These are phyloP conservation scores for Rhynchosporium secalis DNA, from an alignment of 2,329 filamentous ascomycete genomes.

Conservation along the genomic window DNA sequence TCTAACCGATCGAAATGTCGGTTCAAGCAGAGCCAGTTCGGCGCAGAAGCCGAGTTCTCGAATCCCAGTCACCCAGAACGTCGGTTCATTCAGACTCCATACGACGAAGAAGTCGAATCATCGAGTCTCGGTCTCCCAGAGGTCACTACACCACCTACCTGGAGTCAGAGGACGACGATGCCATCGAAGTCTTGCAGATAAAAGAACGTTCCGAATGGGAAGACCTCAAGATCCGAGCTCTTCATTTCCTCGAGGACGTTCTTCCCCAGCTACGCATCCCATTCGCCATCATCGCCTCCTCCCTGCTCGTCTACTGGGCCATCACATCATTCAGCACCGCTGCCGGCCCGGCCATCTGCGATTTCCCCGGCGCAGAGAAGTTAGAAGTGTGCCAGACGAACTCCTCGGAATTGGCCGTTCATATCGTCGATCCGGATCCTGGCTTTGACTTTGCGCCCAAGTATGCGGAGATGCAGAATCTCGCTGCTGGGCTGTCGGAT, in stretches of 20 bases:
- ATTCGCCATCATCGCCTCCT: neutral
- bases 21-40: no score
- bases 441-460: neutral
- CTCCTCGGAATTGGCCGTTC: neutral
- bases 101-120: no score
- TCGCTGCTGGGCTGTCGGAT: neutral
- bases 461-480: neutral
- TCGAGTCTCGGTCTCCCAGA: neutral
- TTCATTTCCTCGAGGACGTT: neutral
- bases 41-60: no score
- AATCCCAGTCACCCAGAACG: no score
- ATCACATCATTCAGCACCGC: neutral
- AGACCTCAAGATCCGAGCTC: neutral
- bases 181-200: neutral
- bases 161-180: no score
- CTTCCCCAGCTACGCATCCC: neutral
- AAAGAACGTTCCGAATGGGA: neutral
- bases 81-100: no score
- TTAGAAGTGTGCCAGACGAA: neutral
- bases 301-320: neutral
- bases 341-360: neutral
- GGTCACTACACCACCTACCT: no score
- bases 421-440: neutral
- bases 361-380: neutral
- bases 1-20: no score